Conservation (phyloP, 331 rosid species). For the Saraca asoca region DNA sequence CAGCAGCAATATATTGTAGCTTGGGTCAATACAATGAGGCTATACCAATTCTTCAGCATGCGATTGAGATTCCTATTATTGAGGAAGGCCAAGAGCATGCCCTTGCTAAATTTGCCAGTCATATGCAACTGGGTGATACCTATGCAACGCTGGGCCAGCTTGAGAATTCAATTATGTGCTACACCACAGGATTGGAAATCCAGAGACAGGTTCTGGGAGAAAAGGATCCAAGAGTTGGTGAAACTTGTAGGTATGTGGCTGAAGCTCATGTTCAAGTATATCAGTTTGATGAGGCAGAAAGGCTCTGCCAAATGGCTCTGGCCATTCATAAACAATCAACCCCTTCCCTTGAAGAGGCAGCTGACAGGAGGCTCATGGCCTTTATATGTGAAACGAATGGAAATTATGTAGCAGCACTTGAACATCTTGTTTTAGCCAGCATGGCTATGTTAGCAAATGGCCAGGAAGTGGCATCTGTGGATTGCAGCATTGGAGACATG, state of each 20-base stretch:
- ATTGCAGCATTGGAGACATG: constrained; percentile 87
- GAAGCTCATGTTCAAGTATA: constrained; percentile 94
- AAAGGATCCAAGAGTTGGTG: constrained; percentile 78
- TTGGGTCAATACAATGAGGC: constrained; percentile 73
- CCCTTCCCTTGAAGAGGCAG: constrained; percentile 83
- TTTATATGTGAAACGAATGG: constrained; percentile 88
- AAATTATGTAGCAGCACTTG: constrained; percentile 84
- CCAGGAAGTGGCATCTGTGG: constrained; percentile 88
- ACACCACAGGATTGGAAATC: constrained; percentile 70
- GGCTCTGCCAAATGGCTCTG: constrained; percentile 79
- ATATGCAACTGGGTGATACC: constrained; percentile 93
- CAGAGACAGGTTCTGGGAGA: constrained; percentile 80
- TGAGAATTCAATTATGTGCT: constrained; percentile 69
- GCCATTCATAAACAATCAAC: constrained; percentile 71
- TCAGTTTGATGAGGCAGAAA: constrained; percentile 82
- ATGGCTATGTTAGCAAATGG: constrained; percentile 88
- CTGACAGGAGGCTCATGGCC: constrained; percentile 93
- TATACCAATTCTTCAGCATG: constrained; percentile 66
- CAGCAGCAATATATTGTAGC: constrained; percentile 76
- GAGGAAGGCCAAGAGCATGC: constrained; percentile 76
- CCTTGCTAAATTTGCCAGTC: constrained; percentile 81
- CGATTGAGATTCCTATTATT: constrained; percentile 67
- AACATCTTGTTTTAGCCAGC: constrained; percentile 91
- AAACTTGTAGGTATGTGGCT: constrained; percentile 89
- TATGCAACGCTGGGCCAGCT: constrained; percentile 86